phyloP scores from a whole-genome alignment of 2,329 filamentous ascomycete genomes.

The Aspergillus aculeatus region DNA sequence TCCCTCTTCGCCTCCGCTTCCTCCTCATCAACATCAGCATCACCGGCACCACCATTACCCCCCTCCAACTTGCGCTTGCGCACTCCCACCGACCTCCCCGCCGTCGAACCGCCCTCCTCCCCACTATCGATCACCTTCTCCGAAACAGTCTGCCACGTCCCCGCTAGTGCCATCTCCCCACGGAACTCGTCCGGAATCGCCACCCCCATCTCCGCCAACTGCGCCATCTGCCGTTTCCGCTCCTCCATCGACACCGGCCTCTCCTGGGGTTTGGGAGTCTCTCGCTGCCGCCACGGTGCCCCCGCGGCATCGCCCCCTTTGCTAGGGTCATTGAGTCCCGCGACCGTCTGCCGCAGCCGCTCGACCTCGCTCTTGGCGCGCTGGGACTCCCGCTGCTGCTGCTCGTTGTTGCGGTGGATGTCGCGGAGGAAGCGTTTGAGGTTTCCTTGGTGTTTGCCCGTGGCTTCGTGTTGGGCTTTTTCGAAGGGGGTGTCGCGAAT shows the following conservation, averaged over 20 bases:
- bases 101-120: constrained; percentile 38
- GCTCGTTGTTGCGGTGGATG: constrained; percentile 80
- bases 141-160: constrained; percentile 78
- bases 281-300: constrained; percentile 28
- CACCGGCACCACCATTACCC: neutral
- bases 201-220: constrained; percentile 84
- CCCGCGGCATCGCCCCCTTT: constrained; percentile 19
- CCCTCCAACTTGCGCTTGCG: constrained; percentile 44
- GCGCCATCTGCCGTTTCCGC: constrained; percentile 78
- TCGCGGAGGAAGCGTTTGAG: constrained; percentile 88
- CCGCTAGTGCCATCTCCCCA: constrained; percentile 79
- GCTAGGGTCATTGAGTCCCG: constrained; percentile 35
- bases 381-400: constrained; percentile 76
- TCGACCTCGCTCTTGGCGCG: constrained; percentile 81
- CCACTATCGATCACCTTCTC: constrained; percentile 37
- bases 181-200: constrained; percentile 76
- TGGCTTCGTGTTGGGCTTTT: constrained; percentile 83
- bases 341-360: constrained; percentile 74
- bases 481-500: constrained; percentile 92
- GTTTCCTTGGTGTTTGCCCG: constrained; percentile 76
- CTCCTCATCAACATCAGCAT: constrained; percentile 39
- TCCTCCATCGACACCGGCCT: constrained; percentile 59
- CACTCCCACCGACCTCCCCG: constrained; percentile 45
- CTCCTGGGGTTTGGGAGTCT: constrained; percentile 25
- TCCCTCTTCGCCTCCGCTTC: constrained; percentile 39